Evolutionary conservation across 2,329 filamentous ascomycete species (phyloP).

Genomic region (Diaporthe capsici): DNA sequence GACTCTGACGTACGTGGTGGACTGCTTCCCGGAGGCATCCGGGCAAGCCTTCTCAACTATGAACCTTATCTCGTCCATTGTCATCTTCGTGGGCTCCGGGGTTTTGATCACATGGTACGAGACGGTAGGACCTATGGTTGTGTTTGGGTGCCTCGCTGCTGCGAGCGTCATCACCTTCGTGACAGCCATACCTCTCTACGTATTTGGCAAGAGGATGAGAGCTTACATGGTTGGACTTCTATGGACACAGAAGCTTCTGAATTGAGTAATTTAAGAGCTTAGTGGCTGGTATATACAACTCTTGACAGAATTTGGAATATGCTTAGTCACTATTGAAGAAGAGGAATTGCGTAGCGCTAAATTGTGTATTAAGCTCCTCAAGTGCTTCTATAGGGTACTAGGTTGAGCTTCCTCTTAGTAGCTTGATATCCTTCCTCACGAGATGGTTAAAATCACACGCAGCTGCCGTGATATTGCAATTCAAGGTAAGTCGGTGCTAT

Average conservation of each 20-base stretch:
- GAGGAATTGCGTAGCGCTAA: too few relatives aligned
- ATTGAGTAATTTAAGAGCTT: not conserved
- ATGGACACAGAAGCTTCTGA: not conserved
- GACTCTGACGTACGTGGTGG: slow-evolving; percentile 28
- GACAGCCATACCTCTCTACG: not conserved
- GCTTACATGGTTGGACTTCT: not conserved
- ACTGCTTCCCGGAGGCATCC: slow-evolving; percentile 25
- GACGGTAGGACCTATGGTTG: not conserved
- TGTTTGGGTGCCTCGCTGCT: not conserved
- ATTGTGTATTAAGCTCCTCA: too few relatives aligned
- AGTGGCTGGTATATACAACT: not conserved
- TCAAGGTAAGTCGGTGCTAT: too few relatives aligned
- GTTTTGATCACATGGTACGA: slow-evolving; percentile 5
- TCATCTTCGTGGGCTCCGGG: not conserved
- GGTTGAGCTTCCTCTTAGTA: too few relatives aligned
- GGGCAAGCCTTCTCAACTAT: slow-evolving; percentile 31
- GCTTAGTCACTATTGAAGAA: too few relatives aligned
- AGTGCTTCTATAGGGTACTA: too few relatives aligned
- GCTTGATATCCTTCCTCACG: too few relatives aligned
- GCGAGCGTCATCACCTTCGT: not conserved
- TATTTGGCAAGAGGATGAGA: slow-evolving; percentile 8
- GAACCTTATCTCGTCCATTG: not conserved
- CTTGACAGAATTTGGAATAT: not conserved
- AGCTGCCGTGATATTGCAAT: too few relatives aligned
- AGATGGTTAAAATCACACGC: too few relatives aligned